Evolutionary conservation across 371 early-diverging fungal species (phyloP).

Genomic region (Sporodiniella umbellata): DNA sequence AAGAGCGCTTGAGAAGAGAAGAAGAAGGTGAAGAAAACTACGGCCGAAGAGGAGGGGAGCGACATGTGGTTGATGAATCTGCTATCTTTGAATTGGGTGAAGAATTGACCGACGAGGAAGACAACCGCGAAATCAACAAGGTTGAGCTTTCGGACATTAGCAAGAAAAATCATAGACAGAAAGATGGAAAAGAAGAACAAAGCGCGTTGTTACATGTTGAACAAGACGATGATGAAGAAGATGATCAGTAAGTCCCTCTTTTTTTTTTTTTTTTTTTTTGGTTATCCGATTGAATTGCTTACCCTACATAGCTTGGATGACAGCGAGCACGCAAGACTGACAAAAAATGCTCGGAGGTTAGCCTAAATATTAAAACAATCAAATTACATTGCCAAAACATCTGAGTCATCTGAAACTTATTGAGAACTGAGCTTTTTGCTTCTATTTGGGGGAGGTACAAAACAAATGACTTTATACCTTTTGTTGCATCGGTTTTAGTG

Average conservation of each 20-base stretch:
- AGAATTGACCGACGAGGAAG: conserved; percentile 54
- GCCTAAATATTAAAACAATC: background rate
- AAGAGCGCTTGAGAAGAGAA: conserved; percentile 49
- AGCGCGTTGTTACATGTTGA: conserved; percentile 29
- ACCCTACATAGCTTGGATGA: conserved; percentile 38
- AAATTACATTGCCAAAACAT: too few species aligned
- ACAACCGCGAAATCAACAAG: conserved; percentile 19
- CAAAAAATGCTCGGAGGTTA: conserved; percentile 28
- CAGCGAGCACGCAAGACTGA: conserved; percentile 37
- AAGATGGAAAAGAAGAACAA: conserved; percentile 18
- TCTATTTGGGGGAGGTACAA: too few species aligned
- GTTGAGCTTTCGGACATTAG: conserved; percentile 12
- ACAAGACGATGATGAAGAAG: conserved; percentile 33
- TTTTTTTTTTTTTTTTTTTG: background rate
- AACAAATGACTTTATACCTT: too few species aligned
- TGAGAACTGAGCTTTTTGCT: too few species aligned
- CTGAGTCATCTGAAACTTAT: too few species aligned
- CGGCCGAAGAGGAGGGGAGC: conserved; percentile 1
- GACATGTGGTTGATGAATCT: conserved; percentile 40
- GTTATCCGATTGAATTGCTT: too few species aligned
- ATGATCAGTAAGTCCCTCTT: conserved; percentile 25
- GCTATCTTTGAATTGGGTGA: conserved; percentile 70
- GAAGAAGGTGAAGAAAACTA: conserved; percentile 50
- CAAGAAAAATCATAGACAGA: background rate
- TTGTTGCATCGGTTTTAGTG: too few species aligned